Percentiles rank a stretch among this genome's conserved stretches.
phyloP scores from a whole-genome alignment of 768 basidiomycete species.

The Trametes elegans region DNA sequence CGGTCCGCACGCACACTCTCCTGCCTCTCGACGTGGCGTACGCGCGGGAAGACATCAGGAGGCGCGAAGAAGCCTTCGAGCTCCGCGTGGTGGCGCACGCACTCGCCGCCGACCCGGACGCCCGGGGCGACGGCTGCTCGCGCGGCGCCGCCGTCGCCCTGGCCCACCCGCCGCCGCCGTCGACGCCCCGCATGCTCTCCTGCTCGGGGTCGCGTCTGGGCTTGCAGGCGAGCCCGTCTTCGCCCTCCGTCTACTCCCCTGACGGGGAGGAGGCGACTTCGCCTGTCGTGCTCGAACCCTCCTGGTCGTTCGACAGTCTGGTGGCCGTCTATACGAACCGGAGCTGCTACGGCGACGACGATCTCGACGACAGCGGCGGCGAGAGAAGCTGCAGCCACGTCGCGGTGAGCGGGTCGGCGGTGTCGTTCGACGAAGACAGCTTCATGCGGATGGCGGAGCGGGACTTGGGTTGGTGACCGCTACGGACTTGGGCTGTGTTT shows the following conservation, averaged over 20 bases:
- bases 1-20: conserved; percentile 5
- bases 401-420: not conserved
- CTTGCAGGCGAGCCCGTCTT: not conserved
- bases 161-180: too few relatives aligned
- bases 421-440: conserved; percentile 23
- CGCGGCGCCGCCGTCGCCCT: too few relatives aligned
- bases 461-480: conserved; percentile 21
- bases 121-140: too few relatives aligned
- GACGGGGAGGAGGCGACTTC: too few relatives aligned
- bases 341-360: not conserved
- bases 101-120: too few relatives aligned
- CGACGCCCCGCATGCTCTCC: not conserved
- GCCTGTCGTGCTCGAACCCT: not conserved
- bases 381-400: too few relatives aligned
- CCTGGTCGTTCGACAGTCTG: not conserved
- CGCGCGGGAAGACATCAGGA: conserved; percentile 16
- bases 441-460: conserved; percentile 24
- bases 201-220: not conserved
- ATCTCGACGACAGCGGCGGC: not conserved
- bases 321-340: conserved; percentile 5
- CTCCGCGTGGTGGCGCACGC: not conserved
- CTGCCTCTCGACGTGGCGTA: conserved; percentile 15
- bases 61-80: conserved; percentile 11
- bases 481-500: not conserved
- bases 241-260: not conserved